Base-by-base conservation (phyloP, 805 yeast species). In the Metschnikowia henanensis region DNA sequence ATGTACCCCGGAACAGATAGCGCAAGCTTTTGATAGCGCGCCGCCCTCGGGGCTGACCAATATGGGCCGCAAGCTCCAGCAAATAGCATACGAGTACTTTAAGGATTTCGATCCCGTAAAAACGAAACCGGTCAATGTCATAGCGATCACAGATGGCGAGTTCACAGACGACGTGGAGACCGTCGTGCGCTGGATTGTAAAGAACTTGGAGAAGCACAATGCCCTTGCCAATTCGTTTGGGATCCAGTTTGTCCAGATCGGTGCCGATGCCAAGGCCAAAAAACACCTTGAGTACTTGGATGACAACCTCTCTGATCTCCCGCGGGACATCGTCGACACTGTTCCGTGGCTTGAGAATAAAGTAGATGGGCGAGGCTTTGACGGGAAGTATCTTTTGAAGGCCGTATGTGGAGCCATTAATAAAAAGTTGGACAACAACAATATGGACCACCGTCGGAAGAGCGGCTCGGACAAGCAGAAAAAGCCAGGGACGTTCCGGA, bases 81-180 rank as follows among this genome's bases (percentile, higher is more conserved):
- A 37, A 17, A 36, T 51, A 1, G 47, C 50, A 1, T 28, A 31
- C 26, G 38, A 38, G 25, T 51, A 46, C 26, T 51, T 51, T 25
- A 31, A 33, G 18, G 41, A 41, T 33, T 51, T 41, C 34, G 46
- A 36, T 16, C 51, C 51, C 9, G 15, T 35, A 20, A 20, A 19
- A 28, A 43, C 51, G 6, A 51, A 51, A 23, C 55, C 53, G 9
- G 35, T 51, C 13, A 49, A 49, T 13, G 22, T 51, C 20, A 37
- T 51, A 8, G 52, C 53, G n/a, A 51, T 51, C 30, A 51, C 55
- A 2, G 55, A 51, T 15, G 55, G 55, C 3, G 42, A 36, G 25
- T 49, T 51, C 28, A 38, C 53, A 6, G 53, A 49, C 23, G 55
- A 51, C 21, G 52, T 51, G 21, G 41, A 31, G 18, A 41, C 47